Evolutionary conservation across 108 stramenopile genomes (phyloP).

Genomic region (Pseudonitzschia delicatissima): DNA sequence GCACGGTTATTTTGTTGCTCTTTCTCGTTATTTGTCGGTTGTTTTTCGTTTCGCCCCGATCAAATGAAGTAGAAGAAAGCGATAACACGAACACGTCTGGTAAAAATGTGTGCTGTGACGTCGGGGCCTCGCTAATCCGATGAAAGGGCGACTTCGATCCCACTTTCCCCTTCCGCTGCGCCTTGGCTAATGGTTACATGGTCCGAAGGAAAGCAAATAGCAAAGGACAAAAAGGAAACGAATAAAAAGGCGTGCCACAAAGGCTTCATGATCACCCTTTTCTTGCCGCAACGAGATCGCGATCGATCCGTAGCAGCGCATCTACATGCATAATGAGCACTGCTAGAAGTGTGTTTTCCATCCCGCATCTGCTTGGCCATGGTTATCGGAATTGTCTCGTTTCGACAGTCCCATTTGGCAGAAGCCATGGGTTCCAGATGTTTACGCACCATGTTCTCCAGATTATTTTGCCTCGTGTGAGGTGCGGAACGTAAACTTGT

Average conservation of each 20-base stretch:
- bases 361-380: neutral
- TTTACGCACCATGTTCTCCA: no score
- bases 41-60: neutral
- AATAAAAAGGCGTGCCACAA: no score
- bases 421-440: no score
- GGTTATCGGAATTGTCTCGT: no score
- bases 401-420: no score
- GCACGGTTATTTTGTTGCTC: neutral
- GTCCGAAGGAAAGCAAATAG: constrained; percentile 3
- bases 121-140: neutral
- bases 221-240: neutral
- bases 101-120: neutral
- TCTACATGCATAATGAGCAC: neutral
- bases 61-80: neutral
- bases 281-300: no score
- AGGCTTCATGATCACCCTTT: no score
- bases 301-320: no score
- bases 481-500: no score
- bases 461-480: no score
- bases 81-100: neutral
- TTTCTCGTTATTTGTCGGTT: neutral
- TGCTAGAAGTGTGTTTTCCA: neutral
- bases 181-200: neutral
- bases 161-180: neutral
- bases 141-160: neutral